Evolutionary conservation across 1,284 basidiomycete genomes (phyloP), one percentile per base, ranked within the genome.

Genomic region (Leccinum holopus): DNA sequence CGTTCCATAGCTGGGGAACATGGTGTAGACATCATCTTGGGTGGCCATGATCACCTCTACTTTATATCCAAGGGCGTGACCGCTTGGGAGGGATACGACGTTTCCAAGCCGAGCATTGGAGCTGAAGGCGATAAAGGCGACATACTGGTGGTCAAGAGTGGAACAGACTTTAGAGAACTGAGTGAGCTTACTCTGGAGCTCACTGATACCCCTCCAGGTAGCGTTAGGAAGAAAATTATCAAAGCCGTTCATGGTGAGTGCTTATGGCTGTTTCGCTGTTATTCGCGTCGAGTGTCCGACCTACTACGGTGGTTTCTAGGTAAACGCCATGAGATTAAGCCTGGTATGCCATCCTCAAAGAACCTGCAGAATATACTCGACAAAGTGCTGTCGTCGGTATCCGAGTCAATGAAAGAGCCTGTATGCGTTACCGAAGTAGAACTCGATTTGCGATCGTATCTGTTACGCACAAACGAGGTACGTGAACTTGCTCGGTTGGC

Each of bases 31-130:
- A 76, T 97, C 18, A 77, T 97, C 53, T 83, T 97, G 7, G 95
- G 95, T 4, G 95, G 95, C 0, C 95, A 97, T 68, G 95, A 97
- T 70, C 95, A 97, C 68, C 79, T 91, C 5, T 95, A 94, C 78
- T 92, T 90, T 76, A 85, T 91, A 55, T 89, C 92, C 11, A 88
- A 84, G 69, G 95, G 94, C 3, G 85, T 88, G 1, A 81, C 80
- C 18, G 72, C 78, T 3, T 97, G 92, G 92, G 84, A 92, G 32
- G 85, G 84, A 47, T 90, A 87, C 63, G 84, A 91, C 63, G 76
- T 84, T 18, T 77, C 78, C 0, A 73, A 82, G 49, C 75, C 80
- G 5, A 82, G 84, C 12, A 82, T 92, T 2, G 94, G 94, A 11
- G 86, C 88, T 2, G 88, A 92, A 70, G 81, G 80, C 14, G 95